These are phyloP conservation scores for Salix brachista DNA, from an alignment of 345 rosid genomes.

Conservation along the genomic window DNA sequence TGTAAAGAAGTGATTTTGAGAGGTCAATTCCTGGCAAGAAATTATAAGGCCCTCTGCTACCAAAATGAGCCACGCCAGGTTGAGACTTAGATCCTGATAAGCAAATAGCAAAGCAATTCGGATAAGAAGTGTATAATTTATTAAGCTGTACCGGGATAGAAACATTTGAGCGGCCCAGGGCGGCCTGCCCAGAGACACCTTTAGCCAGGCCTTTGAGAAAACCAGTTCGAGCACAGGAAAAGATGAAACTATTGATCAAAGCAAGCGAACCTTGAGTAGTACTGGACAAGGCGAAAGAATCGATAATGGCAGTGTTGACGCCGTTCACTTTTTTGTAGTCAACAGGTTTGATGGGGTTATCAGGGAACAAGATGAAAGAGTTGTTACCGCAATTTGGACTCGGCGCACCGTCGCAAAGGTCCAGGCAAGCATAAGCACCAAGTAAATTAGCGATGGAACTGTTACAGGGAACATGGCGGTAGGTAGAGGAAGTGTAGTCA, in stretches of 20 bases:
- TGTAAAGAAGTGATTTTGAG: slow-evolving; percentile 21
- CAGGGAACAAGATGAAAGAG: slow-evolving; percentile 19
- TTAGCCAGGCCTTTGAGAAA: slow-evolving; percentile 12
- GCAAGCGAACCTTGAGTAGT: background rate
- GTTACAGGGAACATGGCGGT: slow-evolving; percentile 12
- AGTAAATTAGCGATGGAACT: slow-evolving; percentile 16
- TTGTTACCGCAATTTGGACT: slow-evolving; percentile 22
- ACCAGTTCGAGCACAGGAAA: background rate
- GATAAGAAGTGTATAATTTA: slow-evolving; percentile 9
- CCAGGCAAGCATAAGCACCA: slow-evolving; percentile 13
- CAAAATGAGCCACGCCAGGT: slow-evolving; percentile 18
- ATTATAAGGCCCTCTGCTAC: slow-evolving; percentile 29
- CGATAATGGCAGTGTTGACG: slow-evolving; percentile 22
- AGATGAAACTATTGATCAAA: background rate
- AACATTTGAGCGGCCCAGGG: slow-evolving; percentile 21
- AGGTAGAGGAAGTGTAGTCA: slow-evolving; percentile 20
- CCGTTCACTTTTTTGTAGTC: background rate
- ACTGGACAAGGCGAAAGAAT: slow-evolving; percentile 25
- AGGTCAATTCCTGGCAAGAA: slow-evolving; percentile 18
- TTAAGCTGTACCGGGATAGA: slow-evolving; percentile 33
- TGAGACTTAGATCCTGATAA: slow-evolving; percentile 14
- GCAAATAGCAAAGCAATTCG: slow-evolving; percentile 27
- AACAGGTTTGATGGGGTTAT: slow-evolving; percentile 22
- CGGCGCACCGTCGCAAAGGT: slow-evolving; percentile 8
- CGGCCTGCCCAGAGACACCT: slow-evolving; percentile 10